A percentile compares a stretch with the other conserved stretches of the same genome.
Evolutionary conservation across 169 alveolate species (phyloP).

Genomic region (Plasmodium berghei): DNA sequence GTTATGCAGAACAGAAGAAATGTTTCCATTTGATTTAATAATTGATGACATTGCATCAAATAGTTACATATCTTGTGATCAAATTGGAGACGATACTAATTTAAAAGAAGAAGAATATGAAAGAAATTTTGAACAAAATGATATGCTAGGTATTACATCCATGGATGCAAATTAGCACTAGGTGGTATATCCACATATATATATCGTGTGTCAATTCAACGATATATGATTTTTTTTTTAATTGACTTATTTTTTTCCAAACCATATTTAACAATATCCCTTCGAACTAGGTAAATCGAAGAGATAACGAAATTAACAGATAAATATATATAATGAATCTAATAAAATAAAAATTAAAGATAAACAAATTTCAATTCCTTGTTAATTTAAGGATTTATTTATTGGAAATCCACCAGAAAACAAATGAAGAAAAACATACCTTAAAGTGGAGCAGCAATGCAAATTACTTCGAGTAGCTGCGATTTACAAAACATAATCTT

Average conservation of each 20-base stretch:
- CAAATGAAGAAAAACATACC: too few species aligned
- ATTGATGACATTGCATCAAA: slow-evolving; percentile 94
- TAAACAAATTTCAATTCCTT: too few species aligned
- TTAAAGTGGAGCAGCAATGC: too few species aligned
- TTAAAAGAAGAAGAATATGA: slow-evolving; percentile 89
- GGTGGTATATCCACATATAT: not conserved
- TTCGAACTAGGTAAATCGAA: not conserved
- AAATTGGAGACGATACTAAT: slow-evolving; percentile 82
- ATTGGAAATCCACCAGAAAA: too few species aligned
- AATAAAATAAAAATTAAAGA: too few species aligned
- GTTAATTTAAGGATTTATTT: too few species aligned
- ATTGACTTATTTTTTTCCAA: not conserved
- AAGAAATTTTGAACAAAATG: slow-evolving; percentile 94
- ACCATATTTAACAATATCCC: too few species aligned
- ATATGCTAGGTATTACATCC: slow-evolving; percentile 93
- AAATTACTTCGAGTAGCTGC: too few species aligned
- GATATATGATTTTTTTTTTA: not conserved
- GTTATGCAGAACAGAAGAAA: slow-evolving; percentile 63
- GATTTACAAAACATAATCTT: too few species aligned
- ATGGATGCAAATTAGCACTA: slow-evolving; percentile 91
- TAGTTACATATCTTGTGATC: slow-evolving; percentile 91
- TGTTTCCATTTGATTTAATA: slow-evolving; percentile 87
- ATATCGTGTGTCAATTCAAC: not conserved
- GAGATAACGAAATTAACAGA: not conserved
- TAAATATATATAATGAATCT: not conserved